Percentiles rank a stretch among this genome's conserved stretches.
These are phyloP conservation scores for Fusarium nelsonii DNA, from an alignment of 2,329 filamentous ascomycete species.

Conservation along the genomic window DNA sequence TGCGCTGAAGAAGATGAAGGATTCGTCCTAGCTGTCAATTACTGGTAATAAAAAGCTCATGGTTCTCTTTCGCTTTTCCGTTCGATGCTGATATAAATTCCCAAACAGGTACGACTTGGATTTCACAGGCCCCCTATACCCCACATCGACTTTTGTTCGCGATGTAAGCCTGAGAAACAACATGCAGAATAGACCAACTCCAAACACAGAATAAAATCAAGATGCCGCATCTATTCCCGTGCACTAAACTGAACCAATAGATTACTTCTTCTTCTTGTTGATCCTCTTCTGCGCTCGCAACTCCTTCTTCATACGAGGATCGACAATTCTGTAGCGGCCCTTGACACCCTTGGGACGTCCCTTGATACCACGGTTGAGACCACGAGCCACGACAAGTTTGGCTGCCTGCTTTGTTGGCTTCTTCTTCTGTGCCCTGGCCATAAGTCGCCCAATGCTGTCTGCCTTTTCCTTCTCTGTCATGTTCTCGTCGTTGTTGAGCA, in stretches of 20 bases:
- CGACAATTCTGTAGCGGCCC: slow-evolving; percentile 97
- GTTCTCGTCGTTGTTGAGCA: slow-evolving; percentile 88
- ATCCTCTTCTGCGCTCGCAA: slow-evolving; percentile 85
- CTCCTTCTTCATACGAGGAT: slow-evolving; percentile 96
- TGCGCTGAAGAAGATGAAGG: slow-evolving; percentile 76
- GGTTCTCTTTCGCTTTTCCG: neutral
- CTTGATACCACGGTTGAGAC: slow-evolving; percentile 85
- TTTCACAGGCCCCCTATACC: slow-evolving; percentile 76
- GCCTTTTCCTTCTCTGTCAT: slow-evolving; percentile 98
- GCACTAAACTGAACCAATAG: neutral
- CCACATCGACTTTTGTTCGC: slow-evolving; percentile 68
- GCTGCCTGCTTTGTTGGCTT: slow-evolving; percentile 85
- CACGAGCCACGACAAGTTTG: slow-evolving; percentile 89
- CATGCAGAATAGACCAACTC: slow-evolving; percentile 12
- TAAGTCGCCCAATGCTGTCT: slow-evolving; percentile 81
- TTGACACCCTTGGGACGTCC: slow-evolving; percentile 92
- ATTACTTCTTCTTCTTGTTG: slow-evolving; percentile 74
- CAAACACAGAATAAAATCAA: slow-evolving; percentile 26
- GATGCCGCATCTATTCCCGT: slow-evolving; percentile 29
- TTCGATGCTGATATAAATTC: slow-evolving; percentile 12
- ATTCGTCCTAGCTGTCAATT: slow-evolving; percentile 83
- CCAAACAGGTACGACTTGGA: slow-evolving; percentile 81
- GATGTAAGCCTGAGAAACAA: slow-evolving; percentile 48
- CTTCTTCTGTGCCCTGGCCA: slow-evolving; percentile 85
- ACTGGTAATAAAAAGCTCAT: slow-evolving; percentile 70